These are phyloP conservation scores for Saturnispora serradocipensis DNA, from an alignment of 805 yeast species.

Conservation along the genomic window DNA sequence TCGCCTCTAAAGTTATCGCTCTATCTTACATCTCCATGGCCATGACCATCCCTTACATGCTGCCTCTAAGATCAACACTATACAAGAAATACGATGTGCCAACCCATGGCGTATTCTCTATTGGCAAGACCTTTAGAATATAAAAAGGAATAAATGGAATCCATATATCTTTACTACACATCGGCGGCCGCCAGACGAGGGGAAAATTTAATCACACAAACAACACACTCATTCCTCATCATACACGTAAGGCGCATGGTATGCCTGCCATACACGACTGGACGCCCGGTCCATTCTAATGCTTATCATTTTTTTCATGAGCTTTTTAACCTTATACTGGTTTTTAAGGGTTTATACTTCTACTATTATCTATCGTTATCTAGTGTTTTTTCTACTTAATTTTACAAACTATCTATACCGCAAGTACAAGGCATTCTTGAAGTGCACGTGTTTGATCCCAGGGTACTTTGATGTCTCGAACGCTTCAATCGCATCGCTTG, in stretches of 20 bases:
- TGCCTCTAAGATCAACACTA: slow-evolving; percentile 26
- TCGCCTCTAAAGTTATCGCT: slow-evolving; percentile 17
- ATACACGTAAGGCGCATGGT: neutral
- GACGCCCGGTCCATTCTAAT: neutral
- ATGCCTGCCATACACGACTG: neutral
- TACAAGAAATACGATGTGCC: slow-evolving; percentile 12
- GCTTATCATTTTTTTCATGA: neutral
- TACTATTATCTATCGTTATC: neutral
- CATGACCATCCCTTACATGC: slow-evolving; percentile 27
- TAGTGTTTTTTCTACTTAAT: neutral
- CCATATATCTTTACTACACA: neutral
- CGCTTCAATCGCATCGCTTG: slow-evolving; percentile 53
- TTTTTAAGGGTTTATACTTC: neutral
- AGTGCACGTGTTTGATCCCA: slow-evolving; percentile 72
- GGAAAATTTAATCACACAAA: neutral
- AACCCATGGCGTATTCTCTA: slow-evolving; percentile 23
- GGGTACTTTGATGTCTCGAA: slow-evolving; percentile 52
- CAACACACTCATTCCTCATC: neutral
- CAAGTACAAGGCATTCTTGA: slow-evolving; percentile 61
- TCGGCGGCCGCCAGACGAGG: neutral
- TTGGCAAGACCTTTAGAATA: slow-evolving; percentile 27
- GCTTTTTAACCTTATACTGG: neutral
- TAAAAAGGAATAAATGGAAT: slow-evolving; percentile 3
- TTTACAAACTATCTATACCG: slow-evolving; percentile 37
- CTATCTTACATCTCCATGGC: slow-evolving; percentile 27